Base-by-base conservation (phyloP, 2,329 filamentous ascomycete species). In the Pezicula neosporulosa region DNA sequence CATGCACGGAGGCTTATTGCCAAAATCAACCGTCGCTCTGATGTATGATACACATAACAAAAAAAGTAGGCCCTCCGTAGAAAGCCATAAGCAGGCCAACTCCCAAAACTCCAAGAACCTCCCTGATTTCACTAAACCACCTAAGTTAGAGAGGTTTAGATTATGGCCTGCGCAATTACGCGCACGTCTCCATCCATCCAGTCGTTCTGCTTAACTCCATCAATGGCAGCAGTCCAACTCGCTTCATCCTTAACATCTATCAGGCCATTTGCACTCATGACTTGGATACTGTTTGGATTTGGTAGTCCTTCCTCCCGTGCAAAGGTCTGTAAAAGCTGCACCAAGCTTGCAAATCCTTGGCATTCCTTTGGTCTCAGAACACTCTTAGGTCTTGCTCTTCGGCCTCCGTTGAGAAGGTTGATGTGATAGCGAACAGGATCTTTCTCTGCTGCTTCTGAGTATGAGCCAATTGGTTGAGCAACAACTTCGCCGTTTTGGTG, bases 131-230 rank as follows among this genome's bases (percentile, higher is more conserved):
- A 9, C 30, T 9, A 9, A 33, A 33, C 12, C 30, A 33, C 3
- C 30, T 2, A 10, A 33, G 12, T 7, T 10, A 10, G 4, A 4
- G 4, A 13, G 12, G 3, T 13, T 33, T 7, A 33, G 30, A 33
- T 33, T 33, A 33, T 33, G 30, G 30, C 49, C 28, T 60, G 47
- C 16, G 59, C 53, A 15, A 66, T 48, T 45, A 60, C 54, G 41
- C 54, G 62, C 12, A 65, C 55, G 10, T 63, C 58, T 45, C 62
- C 59, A 53, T 66, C 63, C 63, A 67, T 61, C 61, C 62, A 66
- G 21, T 62, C 60, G n/a, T 49, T 48, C 12, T 59, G 50, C 37
- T 44, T 50, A 12, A 66, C 50, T 37, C 27, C 47, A 28, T 46
- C 37, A 9, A 64, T 41, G 37, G 54, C 53, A 10, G 56, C 51